Percentiles rank a stretch among this genome's conserved stretches.
phyloP scores from a whole-genome alignment of 2,329 filamentous ascomycete species.

The Fusarium torreyae region DNA sequence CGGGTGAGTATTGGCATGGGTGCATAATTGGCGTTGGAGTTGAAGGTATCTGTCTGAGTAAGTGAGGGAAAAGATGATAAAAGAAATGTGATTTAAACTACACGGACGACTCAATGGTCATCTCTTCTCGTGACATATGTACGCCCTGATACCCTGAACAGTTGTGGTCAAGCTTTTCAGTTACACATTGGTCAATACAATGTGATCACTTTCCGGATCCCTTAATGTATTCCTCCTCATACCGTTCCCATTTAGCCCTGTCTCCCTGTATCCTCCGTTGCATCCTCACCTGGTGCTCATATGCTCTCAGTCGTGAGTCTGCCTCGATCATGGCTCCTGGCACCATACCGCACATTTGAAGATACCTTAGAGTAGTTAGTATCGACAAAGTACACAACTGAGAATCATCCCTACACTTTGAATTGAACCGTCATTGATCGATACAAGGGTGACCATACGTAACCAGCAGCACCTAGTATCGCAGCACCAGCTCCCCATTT shows the following conservation, averaged over 20 bases:
- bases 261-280: conserved; percentile 75
- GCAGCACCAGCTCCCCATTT: conserved; percentile 81
- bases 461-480: conserved; percentile 73
- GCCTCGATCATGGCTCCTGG: conserved; percentile 83
- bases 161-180: conserved; percentile 16
- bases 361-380: conserved; percentile 68
- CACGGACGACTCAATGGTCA: conserved; percentile 38
- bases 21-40: conserved; percentile 42
- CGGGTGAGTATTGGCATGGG: conserved; percentile 11
- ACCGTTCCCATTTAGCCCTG: conserved; percentile 77
- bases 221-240: conserved; percentile 72
- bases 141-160: conserved; percentile 33
- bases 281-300: conserved; percentile 76
- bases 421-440: conserved; percentile 81
- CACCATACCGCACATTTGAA: conserved; percentile 91
- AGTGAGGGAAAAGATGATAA: conserved; percentile 38
- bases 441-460: conserved; percentile 78
- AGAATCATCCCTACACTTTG: conserved; percentile 73
- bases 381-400: not conserved
- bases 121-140: conserved; percentile 37
- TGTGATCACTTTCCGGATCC: conserved; percentile 56
- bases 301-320: conserved; percentile 76
- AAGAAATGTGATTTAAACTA: conserved; percentile 41
- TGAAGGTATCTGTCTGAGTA: conserved; percentile 34
- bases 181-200: conserved; percentile 1